Conservation (phyloP, 179 eudicot species). For the Monotropa hypopitys region DNA sequence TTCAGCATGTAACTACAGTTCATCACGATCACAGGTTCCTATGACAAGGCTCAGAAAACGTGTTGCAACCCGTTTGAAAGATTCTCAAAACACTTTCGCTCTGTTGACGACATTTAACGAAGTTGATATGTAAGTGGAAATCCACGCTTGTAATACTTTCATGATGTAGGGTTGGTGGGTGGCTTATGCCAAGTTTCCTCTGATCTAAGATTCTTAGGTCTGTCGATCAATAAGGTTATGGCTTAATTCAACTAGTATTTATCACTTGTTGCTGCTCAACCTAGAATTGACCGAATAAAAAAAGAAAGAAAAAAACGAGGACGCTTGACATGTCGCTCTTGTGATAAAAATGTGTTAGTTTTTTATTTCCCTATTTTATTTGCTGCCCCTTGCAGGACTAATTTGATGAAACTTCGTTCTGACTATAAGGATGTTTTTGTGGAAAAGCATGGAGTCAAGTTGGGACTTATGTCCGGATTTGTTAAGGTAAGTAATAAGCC, state of each 20-base stretch:
- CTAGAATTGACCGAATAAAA: slow-evolving; percentile 2
- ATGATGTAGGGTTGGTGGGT: not conserved
- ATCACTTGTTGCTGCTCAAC: not conserved
- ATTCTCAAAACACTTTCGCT: slow-evolving; percentile 89
- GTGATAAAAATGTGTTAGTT: not conserved
- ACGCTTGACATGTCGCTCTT: not conserved
- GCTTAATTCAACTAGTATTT: too few species aligned
- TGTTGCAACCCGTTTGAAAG: slow-evolving; percentile 83
- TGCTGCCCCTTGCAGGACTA: slow-evolving; percentile 46
- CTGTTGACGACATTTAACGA: slow-evolving; percentile 86
- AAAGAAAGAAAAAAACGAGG: not conserved
- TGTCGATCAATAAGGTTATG: too few species aligned
- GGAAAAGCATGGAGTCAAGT: slow-evolving; percentile 95
- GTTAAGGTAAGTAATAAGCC: slow-evolving; percentile 52
- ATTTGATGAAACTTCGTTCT: slow-evolving; percentile 94
- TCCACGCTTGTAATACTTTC: not conserved
- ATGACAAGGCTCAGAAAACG: slow-evolving; percentile 96
- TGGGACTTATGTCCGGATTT: slow-evolving; percentile 97
- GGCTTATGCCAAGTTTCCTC: slow-evolving; percentile 5
- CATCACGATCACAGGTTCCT: slow-evolving; percentile 47
- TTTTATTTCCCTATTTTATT: not conserved
- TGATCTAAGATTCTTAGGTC: too few species aligned
- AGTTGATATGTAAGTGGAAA: slow-evolving; percentile 70
- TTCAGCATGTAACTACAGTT: not conserved
- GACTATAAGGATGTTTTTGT: slow-evolving; percentile 90